Evolutionary conservation across 163 green algal species (phyloP).

Genomic region (Botryococcus braunii): DNA sequence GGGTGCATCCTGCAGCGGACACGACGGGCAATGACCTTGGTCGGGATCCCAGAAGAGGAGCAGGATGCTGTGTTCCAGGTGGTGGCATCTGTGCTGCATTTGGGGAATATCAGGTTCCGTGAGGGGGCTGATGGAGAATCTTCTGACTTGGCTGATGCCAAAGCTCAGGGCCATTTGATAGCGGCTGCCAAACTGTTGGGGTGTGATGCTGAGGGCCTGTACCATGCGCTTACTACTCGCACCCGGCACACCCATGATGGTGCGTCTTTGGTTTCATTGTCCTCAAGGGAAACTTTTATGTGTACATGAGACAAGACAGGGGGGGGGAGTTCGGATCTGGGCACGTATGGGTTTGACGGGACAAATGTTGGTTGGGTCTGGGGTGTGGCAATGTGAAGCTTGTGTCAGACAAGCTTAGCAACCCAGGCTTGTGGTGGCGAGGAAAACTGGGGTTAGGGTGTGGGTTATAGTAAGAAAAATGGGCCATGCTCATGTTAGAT

Average conservation of each 20-base stretch:
- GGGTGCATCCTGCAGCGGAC: constrained; percentile 51
- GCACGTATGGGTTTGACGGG: too few species aligned
- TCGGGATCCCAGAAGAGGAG: constrained; percentile 74
- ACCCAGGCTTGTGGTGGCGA: too few species aligned
- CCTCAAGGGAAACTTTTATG: too few species aligned
- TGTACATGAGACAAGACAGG: too few species aligned
- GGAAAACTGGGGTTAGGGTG: too few species aligned
- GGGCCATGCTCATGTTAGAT: too few species aligned
- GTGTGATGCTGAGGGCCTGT: constrained; percentile 56
- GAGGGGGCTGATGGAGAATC: constrained; percentile 46
- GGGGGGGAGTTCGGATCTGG: too few species aligned
- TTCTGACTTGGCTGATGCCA: constrained; percentile 23
- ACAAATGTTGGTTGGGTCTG: too few species aligned
- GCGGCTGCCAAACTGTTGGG: constrained; percentile 66
- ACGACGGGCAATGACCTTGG: constrained; percentile 77
- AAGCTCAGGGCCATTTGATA: constrained; percentile 31
- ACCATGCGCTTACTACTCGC: constrained; percentile 79
- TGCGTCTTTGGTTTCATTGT: too few species aligned
- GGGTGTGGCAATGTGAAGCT: too few species aligned
- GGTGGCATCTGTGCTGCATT: constrained; percentile 91
- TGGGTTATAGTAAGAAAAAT: too few species aligned
- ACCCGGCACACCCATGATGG: constrained; percentile 77
- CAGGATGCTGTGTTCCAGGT: constrained; percentile 71
- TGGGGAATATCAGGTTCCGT: constrained; percentile 87
- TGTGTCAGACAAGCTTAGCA: too few species aligned